Conservation (phyloP, 805 yeast species). For the Wickerhamomyces bisporus region DNA sequence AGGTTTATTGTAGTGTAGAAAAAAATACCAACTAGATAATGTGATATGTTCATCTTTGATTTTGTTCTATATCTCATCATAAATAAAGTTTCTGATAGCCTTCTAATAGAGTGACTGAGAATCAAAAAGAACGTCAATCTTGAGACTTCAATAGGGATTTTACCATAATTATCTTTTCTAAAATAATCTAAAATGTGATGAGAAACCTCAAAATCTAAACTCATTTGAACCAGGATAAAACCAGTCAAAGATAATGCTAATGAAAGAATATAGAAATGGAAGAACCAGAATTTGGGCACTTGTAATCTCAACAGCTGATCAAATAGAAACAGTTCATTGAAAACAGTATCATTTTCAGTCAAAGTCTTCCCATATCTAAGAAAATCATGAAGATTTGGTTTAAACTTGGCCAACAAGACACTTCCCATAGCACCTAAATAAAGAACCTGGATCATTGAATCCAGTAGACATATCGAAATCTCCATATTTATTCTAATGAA, state of each 20-base stretch:
- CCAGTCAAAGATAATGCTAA: constrained; percentile 25
- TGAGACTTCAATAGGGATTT: constrained; percentile 20
- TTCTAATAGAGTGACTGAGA: constrained; percentile 48
- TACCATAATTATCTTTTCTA: constrained; percentile 8
- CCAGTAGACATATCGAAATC: not conserved
- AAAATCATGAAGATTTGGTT: constrained; percentile 28
- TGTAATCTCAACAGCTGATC: constrained; percentile 28
- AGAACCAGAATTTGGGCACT: constrained; percentile 60
- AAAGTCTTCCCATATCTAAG: constrained; percentile 44
- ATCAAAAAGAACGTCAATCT: constrained; percentile 21
- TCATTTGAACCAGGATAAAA: constrained; percentile 12
- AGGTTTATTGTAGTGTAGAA: constrained; percentile 49
- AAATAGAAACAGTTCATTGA: constrained; percentile 7
- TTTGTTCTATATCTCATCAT: constrained; percentile 41
- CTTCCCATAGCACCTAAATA: constrained; percentile 3
- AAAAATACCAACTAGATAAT: constrained; percentile 59
- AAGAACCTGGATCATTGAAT: constrained; percentile 1
- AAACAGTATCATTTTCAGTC: constrained; percentile 5
- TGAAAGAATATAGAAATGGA: constrained; percentile 55
- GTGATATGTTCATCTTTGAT: constrained; percentile 59
- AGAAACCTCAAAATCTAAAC: constrained; percentile 2
- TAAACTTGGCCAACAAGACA: constrained; percentile 29
- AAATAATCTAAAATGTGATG: constrained; percentile 4
- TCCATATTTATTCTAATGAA: not conserved
- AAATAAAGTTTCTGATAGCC: constrained; percentile 48